Conservation (phyloP, 2,329 filamentous ascomycete genomes). For the Cytospora piceae region DNA sequence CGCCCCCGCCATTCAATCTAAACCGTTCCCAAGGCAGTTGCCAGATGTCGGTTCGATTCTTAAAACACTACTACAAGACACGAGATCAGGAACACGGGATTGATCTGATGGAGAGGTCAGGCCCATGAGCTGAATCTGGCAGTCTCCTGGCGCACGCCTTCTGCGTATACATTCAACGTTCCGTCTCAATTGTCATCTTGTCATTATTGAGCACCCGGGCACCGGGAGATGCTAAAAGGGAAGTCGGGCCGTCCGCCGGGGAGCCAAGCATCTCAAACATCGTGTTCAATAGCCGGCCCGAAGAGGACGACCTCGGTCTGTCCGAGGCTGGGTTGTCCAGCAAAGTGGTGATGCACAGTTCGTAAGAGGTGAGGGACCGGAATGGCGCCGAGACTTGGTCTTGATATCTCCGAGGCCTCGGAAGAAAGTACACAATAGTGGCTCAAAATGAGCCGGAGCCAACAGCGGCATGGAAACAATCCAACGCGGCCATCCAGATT, state of each 20-base stretch:
- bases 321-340: constrained; percentile 8
- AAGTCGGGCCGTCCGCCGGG: background rate
- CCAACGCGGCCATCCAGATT: constrained; percentile 10
- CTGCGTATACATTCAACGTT: background rate
- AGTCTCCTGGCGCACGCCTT: background rate
- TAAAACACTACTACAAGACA: no score
- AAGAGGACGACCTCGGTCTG: background rate
- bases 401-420: background rate
- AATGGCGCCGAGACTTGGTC: constrained; percentile 11
- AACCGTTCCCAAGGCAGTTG: background rate
- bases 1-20: background rate
- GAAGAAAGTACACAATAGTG: background rate
- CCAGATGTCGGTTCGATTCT: background rate
- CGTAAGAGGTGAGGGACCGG: constrained; percentile 3
- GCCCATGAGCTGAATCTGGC: no score
- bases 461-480: background rate
- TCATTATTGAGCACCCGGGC: background rate
- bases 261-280: constrained; percentile 1
- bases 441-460: background rate
- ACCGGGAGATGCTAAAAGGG: background rate
- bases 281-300: constrained; percentile 7
- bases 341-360: background rate
- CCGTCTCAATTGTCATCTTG: background rate
- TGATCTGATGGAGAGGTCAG: no score
- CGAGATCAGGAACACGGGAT: no score